Evolutionary conservation across 2,329 filamentous ascomycete species (phyloP).

Genomic region (Alternaria triticina): DNA sequence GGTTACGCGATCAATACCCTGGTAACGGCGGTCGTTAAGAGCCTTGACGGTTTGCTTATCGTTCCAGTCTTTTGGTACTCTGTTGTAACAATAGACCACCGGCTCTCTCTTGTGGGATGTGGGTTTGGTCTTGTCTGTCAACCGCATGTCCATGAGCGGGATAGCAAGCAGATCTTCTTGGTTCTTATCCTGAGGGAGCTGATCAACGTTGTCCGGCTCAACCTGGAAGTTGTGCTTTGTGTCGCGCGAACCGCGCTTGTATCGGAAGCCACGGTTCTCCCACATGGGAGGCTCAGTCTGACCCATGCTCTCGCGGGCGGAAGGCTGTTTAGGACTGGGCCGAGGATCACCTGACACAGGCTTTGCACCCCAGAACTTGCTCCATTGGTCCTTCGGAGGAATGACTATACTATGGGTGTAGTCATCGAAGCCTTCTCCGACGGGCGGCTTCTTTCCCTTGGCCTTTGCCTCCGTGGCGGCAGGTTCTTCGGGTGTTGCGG

Average conservation of each 20-base stretch:
- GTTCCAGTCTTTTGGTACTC: constrained; percentile 34
- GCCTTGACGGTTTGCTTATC: constrained; percentile 28
- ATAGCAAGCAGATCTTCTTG: constrained; percentile 29
- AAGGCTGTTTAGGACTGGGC: constrained; percentile 21
- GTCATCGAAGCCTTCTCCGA: constrained; percentile 10
- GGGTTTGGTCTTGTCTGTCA: not conserved
- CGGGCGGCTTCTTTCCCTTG: constrained; percentile 10
- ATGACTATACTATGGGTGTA: not conserved
- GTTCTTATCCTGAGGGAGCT: constrained; percentile 14
- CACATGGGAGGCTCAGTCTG: constrained; percentile 29
- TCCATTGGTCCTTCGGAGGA: not conserved
- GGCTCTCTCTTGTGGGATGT: constrained; percentile 14
- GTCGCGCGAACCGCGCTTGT: constrained; percentile 23
- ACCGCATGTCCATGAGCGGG: constrained; percentile 39
- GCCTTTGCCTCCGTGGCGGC: not conserved
- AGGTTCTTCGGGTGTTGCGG: not conserved
- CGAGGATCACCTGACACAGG: constrained; percentile 20
- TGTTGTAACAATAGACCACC: constrained; percentile 16
- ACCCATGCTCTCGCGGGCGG: constrained; percentile 27
- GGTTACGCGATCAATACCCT: constrained; percentile 30
- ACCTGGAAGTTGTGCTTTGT: constrained; percentile 17
- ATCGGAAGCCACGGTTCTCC: constrained; percentile 34
- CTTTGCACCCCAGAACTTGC: constrained; percentile 27
- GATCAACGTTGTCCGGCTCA: constrained; percentile 1
- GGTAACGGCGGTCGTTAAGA: constrained; percentile 33